Evolutionary conservation across 371 early-diverging fungal genomes (phyloP).

Genomic region (Mucor velutinosus): DNA sequence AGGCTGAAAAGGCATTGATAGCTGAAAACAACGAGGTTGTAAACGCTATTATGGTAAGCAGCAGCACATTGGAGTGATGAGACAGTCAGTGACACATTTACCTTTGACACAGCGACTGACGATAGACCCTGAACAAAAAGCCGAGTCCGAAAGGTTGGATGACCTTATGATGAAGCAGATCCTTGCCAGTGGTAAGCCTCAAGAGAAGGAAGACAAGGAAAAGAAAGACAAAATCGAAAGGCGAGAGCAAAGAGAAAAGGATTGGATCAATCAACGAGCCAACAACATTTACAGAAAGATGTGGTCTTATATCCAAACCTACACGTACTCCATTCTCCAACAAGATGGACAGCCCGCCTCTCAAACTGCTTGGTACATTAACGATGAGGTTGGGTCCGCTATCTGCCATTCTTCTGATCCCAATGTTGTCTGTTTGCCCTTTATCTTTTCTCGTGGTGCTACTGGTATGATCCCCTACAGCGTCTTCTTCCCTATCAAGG

Average conservation of each 20-base stretch:
- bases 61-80: not conserved
- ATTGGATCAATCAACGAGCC: constrained; percentile 28
- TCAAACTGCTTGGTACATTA: constrained; percentile 64
- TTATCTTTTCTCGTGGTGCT: constrained; percentile 61
- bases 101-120: constrained; percentile 33
- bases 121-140: constrained; percentile 40
- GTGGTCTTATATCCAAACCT: constrained; percentile 63
- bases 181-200: constrained; percentile 44
- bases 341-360: constrained; percentile 54
- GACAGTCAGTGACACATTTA: not conserved
- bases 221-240: constrained; percentile 36
- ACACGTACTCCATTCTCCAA: constrained; percentile 58
- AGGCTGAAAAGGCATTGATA: constrained; percentile 60
- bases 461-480: constrained; percentile 60
- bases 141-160: constrained; percentile 42
- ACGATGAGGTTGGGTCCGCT: constrained; percentile 63
- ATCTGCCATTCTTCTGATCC: constrained; percentile 57
- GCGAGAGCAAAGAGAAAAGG: constrained; percentile 27
- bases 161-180: constrained; percentile 48
- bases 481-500: constrained; percentile 60
- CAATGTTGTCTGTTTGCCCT: constrained; percentile 57
- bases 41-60: constrained; percentile 65
- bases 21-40: constrained; percentile 65
- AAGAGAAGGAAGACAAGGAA: constrained; percentile 50
- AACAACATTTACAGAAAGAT: constrained; percentile 41